These are phyloP conservation scores for Mortierella sp. DNA, from an alignment of 371 early-diverging fungal species.

Conservation along the genomic window DNA sequence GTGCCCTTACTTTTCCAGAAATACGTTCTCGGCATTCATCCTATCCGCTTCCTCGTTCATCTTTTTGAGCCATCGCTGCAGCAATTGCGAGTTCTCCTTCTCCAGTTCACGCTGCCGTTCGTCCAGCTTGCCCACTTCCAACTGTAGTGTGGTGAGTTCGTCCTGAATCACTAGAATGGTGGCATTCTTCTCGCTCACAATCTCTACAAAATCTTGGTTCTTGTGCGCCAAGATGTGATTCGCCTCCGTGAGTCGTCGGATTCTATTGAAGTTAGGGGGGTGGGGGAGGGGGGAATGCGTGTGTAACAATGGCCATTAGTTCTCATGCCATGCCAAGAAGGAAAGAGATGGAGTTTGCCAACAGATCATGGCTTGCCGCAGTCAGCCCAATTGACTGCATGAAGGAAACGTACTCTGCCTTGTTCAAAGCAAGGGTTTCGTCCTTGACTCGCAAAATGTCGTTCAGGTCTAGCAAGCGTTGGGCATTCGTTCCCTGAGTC, in stretches of 20 bases:
- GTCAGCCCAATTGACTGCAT: no score
- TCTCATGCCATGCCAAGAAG: no score
- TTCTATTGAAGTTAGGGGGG: conserved; percentile 49
- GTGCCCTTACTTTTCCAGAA: conserved; percentile 65
- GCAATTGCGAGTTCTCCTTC: conserved; percentile 84
- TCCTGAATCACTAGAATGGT: conserved; percentile 93
- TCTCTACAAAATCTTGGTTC: conserved; percentile 66
- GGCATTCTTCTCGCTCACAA: conserved; percentile 84
- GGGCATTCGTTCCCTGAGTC: conserved; percentile 91
- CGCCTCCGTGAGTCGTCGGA: conserved; percentile 58
- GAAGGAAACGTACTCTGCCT: conserved; percentile 70
- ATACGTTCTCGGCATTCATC: conserved; percentile 93
- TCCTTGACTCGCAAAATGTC: conserved; percentile 79
- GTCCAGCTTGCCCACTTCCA: conserved; percentile 90
- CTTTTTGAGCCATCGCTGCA: conserved; percentile 91
- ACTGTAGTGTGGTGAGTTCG: conserved; percentile 88
- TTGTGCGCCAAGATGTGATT: conserved; percentile 57
- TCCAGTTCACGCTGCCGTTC: conserved; percentile 79
- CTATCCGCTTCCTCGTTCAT: conserved; percentile 93
- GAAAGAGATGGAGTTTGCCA: no score
- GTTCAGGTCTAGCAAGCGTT: conserved; percentile 85
- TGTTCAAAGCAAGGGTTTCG: conserved; percentile 67
- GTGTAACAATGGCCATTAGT: no score
- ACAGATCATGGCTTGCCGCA: no score
- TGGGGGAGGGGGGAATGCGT: no score